Evolutionary conservation across 305 asterid species (phyloP), one percentile per base, ranked within the genome.

Genomic region (Fraxinus dipetala): DNA sequence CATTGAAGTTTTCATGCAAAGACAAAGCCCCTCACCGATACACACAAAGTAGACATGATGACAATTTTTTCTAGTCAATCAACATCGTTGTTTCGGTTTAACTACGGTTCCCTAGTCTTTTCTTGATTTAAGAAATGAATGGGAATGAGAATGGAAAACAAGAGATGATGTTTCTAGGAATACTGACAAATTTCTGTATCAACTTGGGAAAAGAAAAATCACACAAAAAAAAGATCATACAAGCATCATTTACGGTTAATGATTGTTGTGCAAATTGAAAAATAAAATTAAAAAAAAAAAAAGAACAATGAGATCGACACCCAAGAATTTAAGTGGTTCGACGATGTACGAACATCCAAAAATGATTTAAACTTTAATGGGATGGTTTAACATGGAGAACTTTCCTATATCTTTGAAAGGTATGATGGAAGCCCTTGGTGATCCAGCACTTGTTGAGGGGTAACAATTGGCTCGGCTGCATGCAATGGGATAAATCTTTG

Each of bases 381-480:
- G 56, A 6, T 45, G 6, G 56, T 45, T 45, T 45, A 45, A 3
- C 97, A 92, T 13, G 63, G 83, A 48, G 93, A 87, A 65, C 90
- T 92, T 63, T 79, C 88, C 74, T 87, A 89, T 32, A 90, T 92
- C 80, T 92, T 91, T 61, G 91, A 92, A 85, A 86, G 92, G 83
- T 34, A 90, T 88, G 97, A 85, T 88, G 89, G 94, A 90, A 74
- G 85, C 74, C 78, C 89, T 92, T 11, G 89, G 91, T 11, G 93
- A 87, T 36, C 89, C 85, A 82, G 83, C 84, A 38, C 77, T 36
- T 59, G 95, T 89, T 67, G 90, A 93, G 75, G 38, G 91, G 98
- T 93, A 88, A 84, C 14, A 45, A n/a, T 13, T n/a, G 35, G 76
- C 78, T 13, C n/a, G 26, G 67, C 77, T 24, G 79, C 24, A 24